Base-by-base conservation (phyloP, 2,329 filamentous ascomycete species). In the Fusarium anguioides region DNA sequence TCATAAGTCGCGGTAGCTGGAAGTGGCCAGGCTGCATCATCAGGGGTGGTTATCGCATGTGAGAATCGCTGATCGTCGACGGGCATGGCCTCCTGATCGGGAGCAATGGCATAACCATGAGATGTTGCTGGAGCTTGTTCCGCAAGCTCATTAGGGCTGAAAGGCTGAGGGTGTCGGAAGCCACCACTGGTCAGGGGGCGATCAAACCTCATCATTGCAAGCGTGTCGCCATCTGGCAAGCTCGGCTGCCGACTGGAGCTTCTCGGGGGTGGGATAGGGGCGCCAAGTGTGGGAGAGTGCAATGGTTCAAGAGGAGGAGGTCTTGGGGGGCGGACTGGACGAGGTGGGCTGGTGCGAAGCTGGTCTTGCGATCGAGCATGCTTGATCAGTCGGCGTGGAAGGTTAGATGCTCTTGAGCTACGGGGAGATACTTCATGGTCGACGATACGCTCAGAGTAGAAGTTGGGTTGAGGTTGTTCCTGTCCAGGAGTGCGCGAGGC, bases 211-310 rank as follows among this genome's bases (percentile, higher is more conserved):
- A 75, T 71, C 27, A 69, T 75, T 20, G 74, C 71, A 12, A 79
- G 62, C 3, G 78, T 73, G 50, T 83, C 82, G 39, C 78, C 75
- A 12, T 80, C 79, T 41, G 82, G 82, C 29, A 81, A 79, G n/a
- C 77, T 77, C 10, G 82, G 85, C 15, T 81, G 76, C 14, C 86
- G 83, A 68, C 87, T 89, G 0, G 87, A 88, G 21, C 83, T 77
- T 21, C 87, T 83, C 5, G 84, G 82, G 7, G 85, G 86, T 5
- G 83, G 81, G 14, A 82, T 74, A 5, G 84, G 81, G 4, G 60
- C 60, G 27, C 82, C 79, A 17, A 72, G 74, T 70, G 50, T 76
- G 66, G 62, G 76, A 12, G 70, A 69, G 40, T 60, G 56, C 18
- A 66, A 75, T 29, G 55, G 44, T 40, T 72, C 70, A 57, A 70